phyloP scores from a whole-genome alignment of 169 alveolate species.

The Eimeria falciformis region DNA sequence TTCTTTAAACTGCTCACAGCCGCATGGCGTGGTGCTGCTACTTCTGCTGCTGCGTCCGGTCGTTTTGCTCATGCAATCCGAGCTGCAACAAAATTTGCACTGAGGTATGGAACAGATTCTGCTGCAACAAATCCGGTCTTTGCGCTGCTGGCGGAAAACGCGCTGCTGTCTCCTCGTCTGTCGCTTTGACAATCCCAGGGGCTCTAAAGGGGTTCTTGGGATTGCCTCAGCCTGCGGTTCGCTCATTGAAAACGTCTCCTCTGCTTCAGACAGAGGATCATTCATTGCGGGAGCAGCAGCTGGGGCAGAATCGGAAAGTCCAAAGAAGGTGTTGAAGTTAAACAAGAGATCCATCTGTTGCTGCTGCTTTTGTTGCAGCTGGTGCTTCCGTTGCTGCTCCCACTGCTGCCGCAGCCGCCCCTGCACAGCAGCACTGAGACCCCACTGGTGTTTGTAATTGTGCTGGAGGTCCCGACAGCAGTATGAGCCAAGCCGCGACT shows the following conservation, averaged over 20 bases:
- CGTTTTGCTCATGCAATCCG: neutral
- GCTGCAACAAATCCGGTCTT: slow-evolving; percentile 40
- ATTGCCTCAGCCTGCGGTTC: neutral
- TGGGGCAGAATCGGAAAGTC: slow-evolving; percentile 1
- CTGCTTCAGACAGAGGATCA: neutral
- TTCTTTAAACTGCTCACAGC: slow-evolving; percentile 30
- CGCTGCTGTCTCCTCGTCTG: slow-evolving; percentile 36
- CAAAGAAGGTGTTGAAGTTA: slow-evolving; percentile 33
- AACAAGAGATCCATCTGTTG: slow-evolving; percentile 23
- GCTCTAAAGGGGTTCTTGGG: neutral
- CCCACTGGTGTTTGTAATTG: slow-evolving; percentile 26
- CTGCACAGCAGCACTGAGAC: slow-evolving; percentile 1
- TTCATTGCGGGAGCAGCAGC: neutral
- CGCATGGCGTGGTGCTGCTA: slow-evolving; percentile 11
- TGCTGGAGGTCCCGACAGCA: slow-evolving; percentile 66
- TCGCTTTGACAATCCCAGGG: slow-evolving; percentile 2
- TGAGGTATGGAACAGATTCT: neutral
- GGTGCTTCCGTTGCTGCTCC: slow-evolving; percentile 22
- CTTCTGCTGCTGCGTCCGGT: slow-evolving; percentile 1
- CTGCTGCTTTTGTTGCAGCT: slow-evolving; percentile 32
- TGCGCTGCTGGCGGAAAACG: neutral
- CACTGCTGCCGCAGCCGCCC: slow-evolving; percentile 28
- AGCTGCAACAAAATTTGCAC: neutral
- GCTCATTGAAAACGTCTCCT: neutral
- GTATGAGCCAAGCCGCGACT: slow-evolving; percentile 45